These are phyloP conservation scores for Fusarium scirpi DNA, from an alignment of 2,329 filamentous ascomycete genomes.

Conservation along the genomic window DNA sequence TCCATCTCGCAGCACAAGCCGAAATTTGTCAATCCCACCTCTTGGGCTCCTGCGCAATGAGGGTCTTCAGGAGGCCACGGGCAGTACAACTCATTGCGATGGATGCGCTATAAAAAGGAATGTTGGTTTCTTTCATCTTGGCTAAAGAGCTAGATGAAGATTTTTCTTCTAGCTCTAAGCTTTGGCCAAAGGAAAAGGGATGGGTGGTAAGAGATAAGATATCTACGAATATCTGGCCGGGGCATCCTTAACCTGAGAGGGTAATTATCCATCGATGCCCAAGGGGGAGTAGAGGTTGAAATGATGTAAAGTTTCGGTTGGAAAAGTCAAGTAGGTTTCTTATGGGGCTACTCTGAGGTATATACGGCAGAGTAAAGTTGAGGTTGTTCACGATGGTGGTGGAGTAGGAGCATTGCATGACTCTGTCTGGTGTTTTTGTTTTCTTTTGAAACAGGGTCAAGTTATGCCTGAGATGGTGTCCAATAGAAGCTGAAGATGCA, in stretches of 20 bases:
- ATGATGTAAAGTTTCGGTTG: conserved; percentile 13
- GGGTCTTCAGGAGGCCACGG: conserved; percentile 5
- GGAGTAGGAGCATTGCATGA: conserved; percentile 3
- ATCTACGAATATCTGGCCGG: conserved; percentile 4
- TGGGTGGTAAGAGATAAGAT: conserved; percentile 6
- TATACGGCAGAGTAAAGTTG: background rate
- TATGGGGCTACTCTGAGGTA: background rate
- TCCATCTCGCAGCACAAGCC: conserved; percentile 32
- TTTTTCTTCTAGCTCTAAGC: conserved; percentile 17
- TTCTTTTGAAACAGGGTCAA: conserved; percentile 3
- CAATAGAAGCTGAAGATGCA: conserved; percentile 29
- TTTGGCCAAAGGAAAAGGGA: conserved; percentile 27
- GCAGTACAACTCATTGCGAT: background rate
- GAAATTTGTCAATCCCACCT: conserved; percentile 40
- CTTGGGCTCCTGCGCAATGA: conserved; percentile 3
- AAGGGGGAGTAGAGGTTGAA: conserved; percentile 5
- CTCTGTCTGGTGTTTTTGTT: conserved; percentile 5
- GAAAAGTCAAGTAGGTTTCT: background rate
- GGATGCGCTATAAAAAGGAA: conserved; percentile 2
- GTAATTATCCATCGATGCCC: conserved; percentile 19
- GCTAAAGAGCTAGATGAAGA: background rate
- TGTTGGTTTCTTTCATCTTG: background rate
- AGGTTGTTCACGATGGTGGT: conserved; percentile 23
- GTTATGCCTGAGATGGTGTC: background rate
- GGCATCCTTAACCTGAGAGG: conserved; percentile 5